Percentiles rank a stretch among this genome's conserved stretches.
Evolutionary conservation across 805 yeast species (phyloP).

Genomic region (Pichia thaimueangensis): DNA sequence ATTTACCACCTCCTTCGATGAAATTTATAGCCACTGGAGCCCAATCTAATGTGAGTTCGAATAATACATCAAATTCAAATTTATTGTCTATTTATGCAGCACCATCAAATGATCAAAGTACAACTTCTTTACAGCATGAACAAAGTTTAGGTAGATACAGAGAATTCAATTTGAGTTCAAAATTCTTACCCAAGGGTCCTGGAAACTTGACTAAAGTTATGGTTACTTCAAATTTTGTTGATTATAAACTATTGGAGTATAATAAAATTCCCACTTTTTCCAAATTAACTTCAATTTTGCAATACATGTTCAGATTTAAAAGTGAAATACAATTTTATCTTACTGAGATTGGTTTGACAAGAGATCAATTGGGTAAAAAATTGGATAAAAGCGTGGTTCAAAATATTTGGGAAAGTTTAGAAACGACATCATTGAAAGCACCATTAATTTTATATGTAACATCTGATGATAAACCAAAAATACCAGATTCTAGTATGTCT

Average conservation of each 20-base stretch:
- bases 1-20: neutral
- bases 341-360: constrained; percentile 10
- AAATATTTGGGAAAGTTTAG: constrained; percentile 4
- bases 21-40: neutral
- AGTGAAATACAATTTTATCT: constrained; percentile 7
- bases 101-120: neutral
- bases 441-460: constrained; percentile 3
- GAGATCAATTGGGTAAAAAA: constrained; percentile 9
- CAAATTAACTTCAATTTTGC: constrained; percentile 58
- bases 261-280: constrained; percentile 26
- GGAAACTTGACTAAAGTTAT: constrained; percentile 37
- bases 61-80: neutral
- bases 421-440: neutral
- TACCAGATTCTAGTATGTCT: neutral
- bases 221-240: constrained; percentile 56
- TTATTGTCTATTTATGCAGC: neutral
- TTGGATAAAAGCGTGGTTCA: constrained; percentile 9
- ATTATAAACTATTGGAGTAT: constrained; percentile 46
- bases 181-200: constrained; percentile 31
- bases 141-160: neutral
- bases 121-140: neutral
- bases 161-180: constrained; percentile 25
- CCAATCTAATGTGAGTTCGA: neutral
- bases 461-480: neutral
- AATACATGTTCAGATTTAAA: constrained; percentile 36